These are phyloP conservation scores for Arthroderma sp. DNA, from an alignment of 2,329 filamentous ascomycete species.

Conservation along the genomic window DNA sequence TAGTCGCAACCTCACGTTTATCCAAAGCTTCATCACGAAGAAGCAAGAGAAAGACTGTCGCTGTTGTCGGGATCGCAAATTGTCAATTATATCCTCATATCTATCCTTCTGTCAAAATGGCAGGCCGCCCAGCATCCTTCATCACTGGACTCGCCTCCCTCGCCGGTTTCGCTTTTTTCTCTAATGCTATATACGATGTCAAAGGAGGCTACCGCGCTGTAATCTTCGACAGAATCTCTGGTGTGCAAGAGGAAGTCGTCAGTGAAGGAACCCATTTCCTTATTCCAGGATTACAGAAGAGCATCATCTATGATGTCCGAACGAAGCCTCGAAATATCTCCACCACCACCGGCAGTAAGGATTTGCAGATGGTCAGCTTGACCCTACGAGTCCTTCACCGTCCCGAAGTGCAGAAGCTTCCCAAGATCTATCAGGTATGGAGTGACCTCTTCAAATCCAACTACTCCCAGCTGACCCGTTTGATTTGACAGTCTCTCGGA, in stretches of 20 bases:
- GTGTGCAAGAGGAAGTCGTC: slow-evolving; percentile 83
- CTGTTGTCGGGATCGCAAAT: too few relatives aligned
- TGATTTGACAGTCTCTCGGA: slow-evolving; percentile 64
- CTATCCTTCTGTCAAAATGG: too few relatives aligned
- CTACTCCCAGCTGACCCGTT: neutral
- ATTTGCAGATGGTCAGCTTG: slow-evolving; percentile 98
- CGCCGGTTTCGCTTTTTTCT: too few relatives aligned
- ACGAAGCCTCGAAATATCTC: slow-evolving; percentile 96
- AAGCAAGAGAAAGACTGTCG: too few relatives aligned
- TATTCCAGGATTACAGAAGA: slow-evolving; percentile 87
- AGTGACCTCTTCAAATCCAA: neutral
- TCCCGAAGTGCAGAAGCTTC: slow-evolving; percentile 80
- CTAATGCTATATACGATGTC: slow-evolving; percentile 72
- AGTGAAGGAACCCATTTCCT: slow-evolving; percentile 97
- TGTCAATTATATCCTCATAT: too few relatives aligned
- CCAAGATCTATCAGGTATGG: slow-evolving; percentile 93
- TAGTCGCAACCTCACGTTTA: too few relatives aligned
- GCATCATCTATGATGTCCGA: slow-evolving; percentile 90
- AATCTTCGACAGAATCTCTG: slow-evolving; percentile 88
- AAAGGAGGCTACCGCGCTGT: slow-evolving; percentile 87
- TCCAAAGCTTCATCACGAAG: too few relatives aligned
- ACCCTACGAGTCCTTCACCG: slow-evolving; percentile 90
- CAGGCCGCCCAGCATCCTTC: too few relatives aligned
- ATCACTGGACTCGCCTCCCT: too few relatives aligned
- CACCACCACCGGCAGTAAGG: slow-evolving; percentile 95